Conservation (phyloP, 129 eudicot species). For the Chrysanthemum lavandulifolium region DNA sequence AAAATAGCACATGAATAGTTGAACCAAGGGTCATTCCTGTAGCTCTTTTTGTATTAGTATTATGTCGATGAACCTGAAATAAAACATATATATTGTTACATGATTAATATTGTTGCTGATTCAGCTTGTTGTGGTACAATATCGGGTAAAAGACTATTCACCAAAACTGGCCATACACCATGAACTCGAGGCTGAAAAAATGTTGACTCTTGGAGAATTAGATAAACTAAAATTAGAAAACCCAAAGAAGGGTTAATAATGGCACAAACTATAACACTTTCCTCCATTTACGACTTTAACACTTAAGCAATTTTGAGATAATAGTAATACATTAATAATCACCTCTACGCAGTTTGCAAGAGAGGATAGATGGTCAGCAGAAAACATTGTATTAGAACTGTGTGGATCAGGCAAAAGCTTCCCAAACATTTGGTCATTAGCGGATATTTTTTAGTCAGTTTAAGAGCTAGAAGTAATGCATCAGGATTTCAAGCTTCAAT, state of each 20-base stretch:
- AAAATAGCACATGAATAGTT: too few relatives aligned
- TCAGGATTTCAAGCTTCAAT: too few relatives aligned
- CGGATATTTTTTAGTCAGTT: constrained; percentile 56
- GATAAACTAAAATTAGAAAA: constrained; percentile 11
- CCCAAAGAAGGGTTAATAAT: too few relatives aligned
- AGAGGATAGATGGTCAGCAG: constrained; percentile 59
- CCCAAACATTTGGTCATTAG: constrained; percentile 52
- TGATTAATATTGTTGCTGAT: constrained; percentile 28
- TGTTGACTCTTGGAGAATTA: constrained; percentile 74
- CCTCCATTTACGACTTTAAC: too few relatives aligned
- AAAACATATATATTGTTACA: too few relatives aligned
- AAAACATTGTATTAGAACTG: too few relatives aligned
- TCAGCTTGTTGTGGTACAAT: constrained; percentile 46
- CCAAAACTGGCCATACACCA: constrained; percentile 75
- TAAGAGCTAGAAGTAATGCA: too few relatives aligned
- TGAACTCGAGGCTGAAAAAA: constrained; percentile 97
- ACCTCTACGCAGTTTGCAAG: constrained; percentile 86
- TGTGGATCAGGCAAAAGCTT: constrained; percentile 75
- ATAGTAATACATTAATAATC: not conserved
- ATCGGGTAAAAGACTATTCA: constrained; percentile 64
- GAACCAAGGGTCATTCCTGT: too few relatives aligned
- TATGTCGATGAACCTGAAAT: too few relatives aligned
- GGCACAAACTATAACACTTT: too few relatives aligned
- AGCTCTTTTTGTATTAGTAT: too few relatives aligned
- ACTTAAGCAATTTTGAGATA: not conserved